Conservation (phyloP, 768 basidiomycete species). For the Xerocomus spinulosus region DNA sequence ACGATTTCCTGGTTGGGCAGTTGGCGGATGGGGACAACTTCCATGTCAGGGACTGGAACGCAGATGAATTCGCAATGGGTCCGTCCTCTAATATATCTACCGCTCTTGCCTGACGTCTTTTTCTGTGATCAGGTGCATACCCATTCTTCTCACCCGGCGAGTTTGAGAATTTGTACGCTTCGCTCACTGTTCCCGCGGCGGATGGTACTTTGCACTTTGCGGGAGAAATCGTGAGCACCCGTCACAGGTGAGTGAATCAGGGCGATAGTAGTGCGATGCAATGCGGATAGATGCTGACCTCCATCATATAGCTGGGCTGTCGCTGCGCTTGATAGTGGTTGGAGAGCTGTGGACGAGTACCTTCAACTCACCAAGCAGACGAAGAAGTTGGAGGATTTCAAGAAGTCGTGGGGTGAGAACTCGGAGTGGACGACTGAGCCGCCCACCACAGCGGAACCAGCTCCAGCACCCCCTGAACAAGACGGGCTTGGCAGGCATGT, state of each 20-base stretch:
- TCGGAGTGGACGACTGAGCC: background rate
- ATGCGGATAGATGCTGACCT: too few relatives aligned
- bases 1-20: constrained; percentile 16
- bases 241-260: constrained; percentile 14
- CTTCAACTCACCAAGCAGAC: constrained; percentile 10
- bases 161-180: constrained; percentile 30
- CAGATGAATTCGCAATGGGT: constrained; percentile 34
- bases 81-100: background rate
- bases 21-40: constrained; percentile 16
- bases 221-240: constrained; percentile 11
- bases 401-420: constrained; percentile 25
- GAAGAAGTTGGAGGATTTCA: constrained; percentile 17
- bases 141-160: constrained; percentile 40
- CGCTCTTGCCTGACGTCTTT: background rate
- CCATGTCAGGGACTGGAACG: constrained; percentile 33
- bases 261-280: too few relatives aligned
- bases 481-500: too few relatives aligned
- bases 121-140: constrained; percentile 30
- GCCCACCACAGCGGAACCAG: too few relatives aligned
- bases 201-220: constrained; percentile 10
- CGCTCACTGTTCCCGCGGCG: constrained; percentile 30
- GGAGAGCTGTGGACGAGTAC: constrained; percentile 30
- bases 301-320: constrained; percentile 33
- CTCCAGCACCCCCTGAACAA: too few relatives aligned
- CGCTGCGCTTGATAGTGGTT: constrained; percentile 36